Evolutionary conservation across 768 basidiomycete species (phyloP).

Genomic region (Royoungia palumana): DNA sequence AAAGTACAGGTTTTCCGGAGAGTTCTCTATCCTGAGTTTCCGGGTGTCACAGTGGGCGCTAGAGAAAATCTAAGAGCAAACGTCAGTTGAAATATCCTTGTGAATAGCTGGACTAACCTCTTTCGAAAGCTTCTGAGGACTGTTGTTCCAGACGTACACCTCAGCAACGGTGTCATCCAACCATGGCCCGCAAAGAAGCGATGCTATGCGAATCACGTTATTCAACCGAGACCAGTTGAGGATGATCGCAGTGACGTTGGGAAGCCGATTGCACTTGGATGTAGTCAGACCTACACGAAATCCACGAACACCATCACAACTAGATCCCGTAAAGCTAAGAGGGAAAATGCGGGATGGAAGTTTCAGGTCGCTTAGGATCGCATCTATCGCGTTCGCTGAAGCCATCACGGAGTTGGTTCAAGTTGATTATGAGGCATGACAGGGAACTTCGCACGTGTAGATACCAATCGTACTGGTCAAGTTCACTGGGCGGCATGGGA

Average conservation of each 20-base stretch:
- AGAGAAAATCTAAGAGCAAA: conserved; percentile 38
- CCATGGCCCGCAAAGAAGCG: conserved; percentile 46
- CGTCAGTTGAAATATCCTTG: neutral
- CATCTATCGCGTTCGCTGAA: conserved; percentile 2
- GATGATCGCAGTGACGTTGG: conserved; percentile 53
- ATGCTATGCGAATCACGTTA: conserved; percentile 56
- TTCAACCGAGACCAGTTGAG: conserved; percentile 67
- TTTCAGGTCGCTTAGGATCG: conserved; percentile 12
- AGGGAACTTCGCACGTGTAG: neutral
- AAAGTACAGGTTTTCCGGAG: conserved; percentile 55
- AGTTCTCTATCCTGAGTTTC: conserved; percentile 54
- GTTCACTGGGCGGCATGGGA: conserved; percentile 5
- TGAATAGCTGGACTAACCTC: conserved; percentile 32
- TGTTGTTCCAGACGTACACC: conserved; percentile 66
- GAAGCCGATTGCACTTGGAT: conserved; percentile 9
- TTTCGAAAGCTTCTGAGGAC: conserved; percentile 38
- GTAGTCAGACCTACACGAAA: conserved; percentile 12
- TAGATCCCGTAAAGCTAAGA: conserved; percentile 13
- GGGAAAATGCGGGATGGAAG: conserved; percentile 13
- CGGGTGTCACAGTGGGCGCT: conserved; percentile 39
- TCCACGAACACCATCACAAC: neutral
- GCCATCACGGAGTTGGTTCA: neutral
- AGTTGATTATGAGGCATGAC: no score
- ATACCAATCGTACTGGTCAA: neutral
- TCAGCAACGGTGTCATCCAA: conserved; percentile 45